Base-by-base conservation (phyloP, 1,284 basidiomycete genomes). In the Phellopilus nigrolimitatus region DNA sequence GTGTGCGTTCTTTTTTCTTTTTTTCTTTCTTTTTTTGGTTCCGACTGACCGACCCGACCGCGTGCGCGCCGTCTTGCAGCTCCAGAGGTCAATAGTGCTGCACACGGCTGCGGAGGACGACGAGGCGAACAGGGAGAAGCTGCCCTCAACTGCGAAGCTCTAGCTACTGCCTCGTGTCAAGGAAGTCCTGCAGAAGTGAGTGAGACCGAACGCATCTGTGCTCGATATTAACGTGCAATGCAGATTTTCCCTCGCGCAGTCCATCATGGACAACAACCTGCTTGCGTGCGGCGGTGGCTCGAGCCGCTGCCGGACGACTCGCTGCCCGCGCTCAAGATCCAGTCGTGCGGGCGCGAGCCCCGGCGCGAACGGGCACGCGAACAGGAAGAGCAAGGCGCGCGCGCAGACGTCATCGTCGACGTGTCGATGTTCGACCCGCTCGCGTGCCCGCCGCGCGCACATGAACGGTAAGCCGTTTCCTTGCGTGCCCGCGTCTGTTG, bases 291-390 rank as follows among this genome's bases (percentile, higher is more conserved):
- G 50, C 75, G 82, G 34, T 99, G 94, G 93, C 83, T 99, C 3
- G 95, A 99, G 62, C 95, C 97, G 1, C 80, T 98, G 8, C 89
- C 88, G 0, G 94, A 97, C 70, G 81, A 80, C 46, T 95, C 92
- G 1, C 79, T 99, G 4, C 95, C 97, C 0, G 92, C 93, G 2
- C 80, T 98, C 48, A 97, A 95, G 66, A 97, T 99, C 62, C 95
- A 98, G 65, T 84, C 85, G 48, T 89, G n/a, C n/a, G n/a, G n/a
- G n/a, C n/a, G n/a, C n/a, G n/a, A n/a, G n/a, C n/a, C n/a, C n/a
- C n/a, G n/a, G n/a, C n/a, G n/a, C n/a, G n/a, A n/a, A n/a, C n/a
- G n/a, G n/a, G n/a, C n/a, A n/a, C n/a, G n/a, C n/a, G n/a, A n/a
- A n/a, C n/a, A n/a, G n/a, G n/a, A n/a, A n/a, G n/a, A n/a, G n/a